Evolutionary conservation across 257 asterid species (phyloP).

Genomic region (Salvia splendens): DNA sequence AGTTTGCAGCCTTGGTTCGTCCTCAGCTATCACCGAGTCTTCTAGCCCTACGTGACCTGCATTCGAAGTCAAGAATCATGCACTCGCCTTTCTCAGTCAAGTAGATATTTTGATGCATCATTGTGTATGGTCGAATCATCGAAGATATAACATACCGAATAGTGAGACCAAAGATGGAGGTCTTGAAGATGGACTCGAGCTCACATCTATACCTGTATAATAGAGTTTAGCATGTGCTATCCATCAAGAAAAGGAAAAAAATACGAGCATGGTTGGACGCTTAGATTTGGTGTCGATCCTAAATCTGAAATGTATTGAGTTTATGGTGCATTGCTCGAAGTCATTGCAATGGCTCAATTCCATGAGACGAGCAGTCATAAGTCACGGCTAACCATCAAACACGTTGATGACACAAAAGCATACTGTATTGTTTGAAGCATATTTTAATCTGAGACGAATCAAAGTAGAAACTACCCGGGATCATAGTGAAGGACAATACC

Average conservation of each 20-base stretch:
- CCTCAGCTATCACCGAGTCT: conserved; percentile 66
- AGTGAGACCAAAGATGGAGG: conserved; percentile 72
- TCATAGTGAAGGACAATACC: conserved; percentile 41
- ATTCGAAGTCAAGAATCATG: conserved; percentile 9
- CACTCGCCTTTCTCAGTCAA: not conserved
- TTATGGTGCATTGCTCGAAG: too few species aligned
- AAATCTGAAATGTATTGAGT: not conserved
- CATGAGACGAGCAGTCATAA: too few species aligned
- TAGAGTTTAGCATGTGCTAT: not conserved
- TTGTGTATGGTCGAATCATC: not conserved
- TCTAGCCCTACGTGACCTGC: conserved; percentile 69
- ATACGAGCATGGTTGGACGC: not conserved
- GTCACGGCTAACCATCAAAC: too few species aligned
- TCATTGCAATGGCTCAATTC: too few species aligned
- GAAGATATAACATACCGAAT: conserved; percentile 51
- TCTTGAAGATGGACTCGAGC: conserved; percentile 56
- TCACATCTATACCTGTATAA: conserved; percentile 53
- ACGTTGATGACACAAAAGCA: not conserved
- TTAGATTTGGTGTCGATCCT: not conserved
- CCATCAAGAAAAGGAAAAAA: not conserved
- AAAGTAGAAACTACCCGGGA: not conserved
- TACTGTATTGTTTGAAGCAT: not conserved
- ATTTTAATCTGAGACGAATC: not conserved
- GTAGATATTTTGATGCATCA: not conserved
- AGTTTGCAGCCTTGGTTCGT: conserved; percentile 43